These are phyloP conservation scores for Anisodus acutangulus DNA, from an alignment of 257 asterid genomes.

Conservation along the genomic window DNA sequence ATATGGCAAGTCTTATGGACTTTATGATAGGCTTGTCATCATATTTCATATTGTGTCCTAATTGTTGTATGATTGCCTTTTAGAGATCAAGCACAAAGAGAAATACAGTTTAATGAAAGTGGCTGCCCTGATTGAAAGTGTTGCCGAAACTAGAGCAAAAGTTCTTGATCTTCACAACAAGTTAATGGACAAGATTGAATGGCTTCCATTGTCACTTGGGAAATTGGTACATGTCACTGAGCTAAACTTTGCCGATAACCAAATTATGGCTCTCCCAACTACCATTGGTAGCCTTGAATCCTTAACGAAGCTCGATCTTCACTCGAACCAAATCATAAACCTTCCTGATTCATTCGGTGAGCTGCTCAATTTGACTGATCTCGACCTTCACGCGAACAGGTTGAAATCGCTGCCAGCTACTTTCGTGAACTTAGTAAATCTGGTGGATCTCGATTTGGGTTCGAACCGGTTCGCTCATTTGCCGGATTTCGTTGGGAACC, in stretches of 20 bases:
- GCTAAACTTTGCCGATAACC: slow-evolving; percentile 65
- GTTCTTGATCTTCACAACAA: slow-evolving; percentile 68
- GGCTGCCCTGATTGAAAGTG: slow-evolving; percentile 65
- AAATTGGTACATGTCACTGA: slow-evolving; percentile 59
- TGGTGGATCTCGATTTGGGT: slow-evolving; percentile 70
- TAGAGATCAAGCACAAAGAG: slow-evolving; percentile 41
- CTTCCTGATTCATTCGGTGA: slow-evolving; percentile 83
- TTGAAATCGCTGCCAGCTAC: slow-evolving; percentile 76
- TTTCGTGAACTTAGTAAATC: slow-evolving; percentile 58
- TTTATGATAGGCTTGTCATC: background rate
- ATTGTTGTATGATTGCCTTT: slow-evolving; percentile 38
- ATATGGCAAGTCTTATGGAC: too few relatives aligned
- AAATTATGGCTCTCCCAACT: slow-evolving; percentile 79
- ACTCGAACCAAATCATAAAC: slow-evolving; percentile 76
- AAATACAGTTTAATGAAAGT: slow-evolving; percentile 61
- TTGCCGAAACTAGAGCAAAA: slow-evolving; percentile 50
- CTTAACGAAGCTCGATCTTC: slow-evolving; percentile 63
- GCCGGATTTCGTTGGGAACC: slow-evolving; percentile 60
- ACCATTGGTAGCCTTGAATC: slow-evolving; percentile 56
- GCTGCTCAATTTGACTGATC: slow-evolving; percentile 55
- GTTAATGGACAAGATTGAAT: slow-evolving; percentile 76
- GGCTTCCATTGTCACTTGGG: slow-evolving; percentile 88
- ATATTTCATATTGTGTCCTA: slow-evolving; percentile 26
- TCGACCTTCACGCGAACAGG: slow-evolving; percentile 64
- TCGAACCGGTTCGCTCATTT: slow-evolving; percentile 60